These are phyloP conservation scores for Flammula alnicola DNA, from an alignment of 1,284 basidiomycete genomes.

Conservation along the genomic window DNA sequence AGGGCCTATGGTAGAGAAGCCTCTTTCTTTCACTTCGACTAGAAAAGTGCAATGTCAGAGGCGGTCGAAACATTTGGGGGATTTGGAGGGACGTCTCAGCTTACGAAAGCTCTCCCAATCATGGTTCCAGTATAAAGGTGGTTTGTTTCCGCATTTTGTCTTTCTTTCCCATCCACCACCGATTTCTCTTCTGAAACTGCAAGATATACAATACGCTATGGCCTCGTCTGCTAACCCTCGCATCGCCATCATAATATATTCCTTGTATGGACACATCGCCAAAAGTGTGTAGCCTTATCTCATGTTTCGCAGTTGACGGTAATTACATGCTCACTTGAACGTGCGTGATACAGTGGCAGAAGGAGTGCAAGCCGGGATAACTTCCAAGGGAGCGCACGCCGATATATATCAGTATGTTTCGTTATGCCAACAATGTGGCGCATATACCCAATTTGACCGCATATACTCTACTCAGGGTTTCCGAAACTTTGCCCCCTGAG, in stretches of 20 bases:
- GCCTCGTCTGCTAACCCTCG: slow-evolving; percentile 47
- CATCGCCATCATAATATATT: slow-evolving; percentile 83
- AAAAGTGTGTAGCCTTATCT: slow-evolving; percentile 41
- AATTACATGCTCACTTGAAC: slow-evolving; percentile 32
- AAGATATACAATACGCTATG: not conserved
- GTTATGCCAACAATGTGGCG: slow-evolving; percentile 9
- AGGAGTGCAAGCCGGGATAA: slow-evolving; percentile 72
- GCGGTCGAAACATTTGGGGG: too few species aligned
- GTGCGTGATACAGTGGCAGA: slow-evolving; percentile 66
- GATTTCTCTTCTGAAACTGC: not conserved
- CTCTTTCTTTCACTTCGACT: too few species aligned
- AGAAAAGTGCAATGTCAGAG: too few species aligned
- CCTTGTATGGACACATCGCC: slow-evolving; percentile 82
- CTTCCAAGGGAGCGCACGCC: slow-evolving; percentile 69
- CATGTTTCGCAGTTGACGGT: slow-evolving; percentile 31
- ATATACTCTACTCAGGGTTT: too few species aligned
- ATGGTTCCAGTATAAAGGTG: too few species aligned
- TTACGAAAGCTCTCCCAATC: not conserved
- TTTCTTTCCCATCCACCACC: not conserved
- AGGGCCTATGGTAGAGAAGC: too few species aligned
- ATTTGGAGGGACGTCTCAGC: too few species aligned
- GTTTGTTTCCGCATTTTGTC: too few species aligned
- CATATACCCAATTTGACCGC: too few species aligned
- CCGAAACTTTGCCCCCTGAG: slow-evolving; percentile 83
- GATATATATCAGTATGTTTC: slow-evolving; percentile 73